phyloP scores from a whole-genome alignment of 257 asterid species.

The Plectranthus barbatus region DNA sequence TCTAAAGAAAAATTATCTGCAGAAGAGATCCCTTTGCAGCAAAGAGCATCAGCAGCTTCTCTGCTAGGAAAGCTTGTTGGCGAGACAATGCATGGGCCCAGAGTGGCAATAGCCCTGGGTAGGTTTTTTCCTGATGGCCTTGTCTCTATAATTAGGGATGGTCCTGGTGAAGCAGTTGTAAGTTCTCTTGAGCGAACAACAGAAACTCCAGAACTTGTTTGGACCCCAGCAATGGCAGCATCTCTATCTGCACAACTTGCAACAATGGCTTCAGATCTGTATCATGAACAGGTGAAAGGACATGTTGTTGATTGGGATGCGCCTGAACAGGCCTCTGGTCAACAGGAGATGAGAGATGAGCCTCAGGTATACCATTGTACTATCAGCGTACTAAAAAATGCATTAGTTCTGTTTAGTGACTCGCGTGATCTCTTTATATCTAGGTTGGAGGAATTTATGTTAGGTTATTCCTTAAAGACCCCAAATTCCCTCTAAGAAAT shows the following conservation, averaged over 20 bases:
- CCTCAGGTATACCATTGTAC: slow-evolving; percentile 66
- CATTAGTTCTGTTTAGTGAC: slow-evolving; percentile 15
- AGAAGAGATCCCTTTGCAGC: slow-evolving; percentile 94
- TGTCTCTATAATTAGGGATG: slow-evolving; percentile 85
- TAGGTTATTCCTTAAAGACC: slow-evolving; percentile 90
- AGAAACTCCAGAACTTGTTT: slow-evolving; percentile 97
- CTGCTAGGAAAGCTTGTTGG: slow-evolving; percentile 88
- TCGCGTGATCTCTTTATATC: slow-evolving; percentile 16
- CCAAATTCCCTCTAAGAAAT: slow-evolving; percentile 92
- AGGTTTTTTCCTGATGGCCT: slow-evolving; percentile 97
- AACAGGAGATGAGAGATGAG: slow-evolving; percentile 94
- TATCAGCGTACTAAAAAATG: slow-evolving; percentile 10
- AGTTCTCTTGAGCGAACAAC: slow-evolving; percentile 85
- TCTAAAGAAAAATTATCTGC: slow-evolving; percentile 29
- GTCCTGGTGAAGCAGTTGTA: slow-evolving; percentile 99
- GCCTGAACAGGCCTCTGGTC: slow-evolving; percentile 91
- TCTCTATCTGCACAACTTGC: slow-evolving; percentile 92
- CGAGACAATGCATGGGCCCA: slow-evolving; percentile 99
- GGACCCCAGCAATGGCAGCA: slow-evolving; percentile 99
- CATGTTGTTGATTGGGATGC: slow-evolving; percentile 95
- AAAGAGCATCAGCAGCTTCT: slow-evolving; percentile 96
- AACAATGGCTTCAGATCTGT: slow-evolving; percentile 88
- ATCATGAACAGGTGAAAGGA: slow-evolving; percentile 86
- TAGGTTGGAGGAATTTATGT: slow-evolving; percentile 99
- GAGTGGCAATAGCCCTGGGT: slow-evolving; percentile 91